Base-by-base conservation (phyloP, 495 filamentous ascomycete species). In the Penicillium silybi region DNA sequence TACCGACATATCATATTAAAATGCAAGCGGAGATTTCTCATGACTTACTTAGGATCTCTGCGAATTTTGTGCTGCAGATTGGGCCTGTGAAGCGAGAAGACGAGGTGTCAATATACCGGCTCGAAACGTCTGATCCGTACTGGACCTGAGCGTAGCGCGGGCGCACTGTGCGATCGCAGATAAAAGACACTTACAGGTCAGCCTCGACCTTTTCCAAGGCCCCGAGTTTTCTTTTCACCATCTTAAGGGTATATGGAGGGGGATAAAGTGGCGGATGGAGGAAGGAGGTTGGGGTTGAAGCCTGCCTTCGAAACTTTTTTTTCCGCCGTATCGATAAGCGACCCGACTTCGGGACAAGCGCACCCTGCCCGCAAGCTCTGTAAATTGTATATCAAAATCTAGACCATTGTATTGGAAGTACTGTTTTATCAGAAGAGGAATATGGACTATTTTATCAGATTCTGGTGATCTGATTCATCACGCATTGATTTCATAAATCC, bases 141-240 rank as follows among this genome's bases (percentile, higher is more conserved):
- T 15, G 29, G 11, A 15, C 29, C 29, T 13, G 29, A 32, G 29
- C 29, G 11, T 32, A 32, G 29, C 8, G 11, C 34, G 49, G 52
- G 52, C 62, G 59, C 64, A 65, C 35, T 58, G 53, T 25, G 48
- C 47, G 32, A 50, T 57, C 40, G 46, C 52, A 53, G 22, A 49
- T 38, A 27, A 41, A 41, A 27, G 29, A 32, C 37, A 71, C 81
- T 60, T 53, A 87, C 80, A 96, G 66, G 66, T 96, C 90, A 25
- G 90, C 91, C 61, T 97, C 92, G 58, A 95, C 84, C 79, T 97
- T 97, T 73, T 97, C 91, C 62, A 96, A 80, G 37, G 92, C 92
- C 27, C 87, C 88, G 35, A 95, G 74, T 73, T 92, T 92, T 69
- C 90, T 80, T 66, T 96, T 96, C 34, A 80, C 82, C 85, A 90